Evolutionary conservation across 2,329 filamentous ascomycete genomes (phyloP), one percentile per base, ranked within the genome.

Genomic region (Colletotrichum viniferum): DNA sequence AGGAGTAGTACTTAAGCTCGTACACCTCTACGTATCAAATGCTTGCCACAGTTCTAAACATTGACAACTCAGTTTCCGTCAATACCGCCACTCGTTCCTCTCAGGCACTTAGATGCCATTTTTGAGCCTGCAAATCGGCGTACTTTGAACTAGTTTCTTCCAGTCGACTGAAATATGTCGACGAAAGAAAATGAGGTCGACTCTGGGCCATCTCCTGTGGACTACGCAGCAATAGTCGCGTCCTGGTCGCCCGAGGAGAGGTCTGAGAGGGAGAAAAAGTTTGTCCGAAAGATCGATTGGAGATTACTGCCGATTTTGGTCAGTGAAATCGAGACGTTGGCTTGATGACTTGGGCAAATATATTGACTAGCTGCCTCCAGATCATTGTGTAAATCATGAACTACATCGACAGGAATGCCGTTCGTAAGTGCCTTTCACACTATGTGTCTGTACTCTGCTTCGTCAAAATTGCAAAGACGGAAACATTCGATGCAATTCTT

Each of bases 361-460:
- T 5, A 21, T 21, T 58, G n/a, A 58, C 55, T 28, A 28, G 7
- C 16, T 58, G 4, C 7, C 0, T 26, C 43, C n/a, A 76, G 74
- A 74, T 77, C 28, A 55, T 92, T 68, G 91, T 92, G 87, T 92
- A 92, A 77, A 90, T 92, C 76, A 83, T 92, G 82, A 93, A 92
- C 78, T 92, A 92, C 81, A 82, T 92, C 61, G 89, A 83, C 43
- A 78, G 81, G 1, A 82, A 82, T 38, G 80, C 80, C 18, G 74
- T 82, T 12, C 80, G 48, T 60, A 21, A 43, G 34, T 43, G 14
- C 7, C 5, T 56, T 10, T 43, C 12, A 28, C 6, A 4, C 32
- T 16, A 16, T 16, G 32, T 21, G 3, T 2, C 36, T 43, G 18
- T 10, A 1, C 4, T 43, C 38, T n/a, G 38, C 38, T n/a, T 43